Evolutionary conservation across 352 stramenopile species (phyloP).

Genomic region (Phytopythium chamaehyphon): DNA sequence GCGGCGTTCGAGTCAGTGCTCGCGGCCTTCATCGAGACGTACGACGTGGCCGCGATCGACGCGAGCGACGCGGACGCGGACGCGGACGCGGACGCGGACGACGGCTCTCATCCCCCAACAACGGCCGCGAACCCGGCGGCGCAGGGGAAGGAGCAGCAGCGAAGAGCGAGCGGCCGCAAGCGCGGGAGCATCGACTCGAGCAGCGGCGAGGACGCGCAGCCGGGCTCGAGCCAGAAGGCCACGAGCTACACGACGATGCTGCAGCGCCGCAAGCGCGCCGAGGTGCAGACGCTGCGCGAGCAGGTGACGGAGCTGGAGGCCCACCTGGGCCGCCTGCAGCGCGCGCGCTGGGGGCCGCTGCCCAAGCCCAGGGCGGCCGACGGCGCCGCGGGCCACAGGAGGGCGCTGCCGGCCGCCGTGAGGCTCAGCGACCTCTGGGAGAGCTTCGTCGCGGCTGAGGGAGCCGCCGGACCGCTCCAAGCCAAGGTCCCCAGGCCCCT

Average conservation of each 20-base stretch:
- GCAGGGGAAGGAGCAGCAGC: not conserved
- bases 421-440: not conserved
- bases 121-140: not conserved
- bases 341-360: slow-evolving; percentile 1
- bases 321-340: slow-evolving; percentile 5
- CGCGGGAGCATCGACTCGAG: not conserved
- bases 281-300: slow-evolving; percentile 16
- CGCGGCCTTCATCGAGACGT: slow-evolving; percentile 24
- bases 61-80: not conserved
- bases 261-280: slow-evolving; percentile 15
- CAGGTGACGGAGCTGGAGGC: slow-evolving; percentile 11
- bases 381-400: too few relatives aligned
- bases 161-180: not conserved
- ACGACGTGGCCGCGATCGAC: slow-evolving; percentile 5
- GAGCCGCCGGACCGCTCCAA: not conserved
- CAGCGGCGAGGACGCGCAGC: slow-evolving; percentile 6
- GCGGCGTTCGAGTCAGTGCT: slow-evolving; percentile 18
- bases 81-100: too few relatives aligned
- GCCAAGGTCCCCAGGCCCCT: not conserved
- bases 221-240: not conserved
- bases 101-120: too few relatives aligned
- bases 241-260: slow-evolving; percentile 16
- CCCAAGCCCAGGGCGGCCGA: not conserved
- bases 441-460: not conserved
- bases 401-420: not conserved